Conservation (phyloP, 805 yeast genomes). For the Zygotorulaspora danielsina region DNA sequence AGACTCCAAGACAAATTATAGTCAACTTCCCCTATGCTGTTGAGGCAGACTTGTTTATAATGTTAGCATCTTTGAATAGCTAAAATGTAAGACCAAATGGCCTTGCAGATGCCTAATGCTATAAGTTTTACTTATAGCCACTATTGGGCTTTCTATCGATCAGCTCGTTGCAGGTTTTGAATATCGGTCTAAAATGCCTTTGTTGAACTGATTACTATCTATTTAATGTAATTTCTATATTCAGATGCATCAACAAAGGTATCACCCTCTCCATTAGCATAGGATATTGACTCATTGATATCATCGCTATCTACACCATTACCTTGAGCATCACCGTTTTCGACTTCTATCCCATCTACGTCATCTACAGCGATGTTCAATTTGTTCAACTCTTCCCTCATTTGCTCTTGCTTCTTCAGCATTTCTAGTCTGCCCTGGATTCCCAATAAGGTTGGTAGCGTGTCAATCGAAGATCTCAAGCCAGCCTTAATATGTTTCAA, state of each 20-base stretch:
- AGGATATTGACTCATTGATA: constrained; percentile 34
- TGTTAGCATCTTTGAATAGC: background rate
- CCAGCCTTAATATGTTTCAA: constrained; percentile 56
- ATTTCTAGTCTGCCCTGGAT: constrained; percentile 83
- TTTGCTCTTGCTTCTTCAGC: constrained; percentile 65
- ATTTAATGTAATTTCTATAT: constrained; percentile 13
- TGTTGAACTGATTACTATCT: no score
- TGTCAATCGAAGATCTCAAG: constrained; percentile 50
- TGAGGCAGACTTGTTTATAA: no score
- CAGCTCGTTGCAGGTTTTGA: no score
- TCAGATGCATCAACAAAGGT: constrained; percentile 40
- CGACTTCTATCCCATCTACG: constrained; percentile 33
- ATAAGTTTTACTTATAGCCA: no score
- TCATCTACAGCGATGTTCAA: constrained; percentile 35
- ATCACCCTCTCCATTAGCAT: constrained; percentile 44
- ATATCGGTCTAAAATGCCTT: no score
- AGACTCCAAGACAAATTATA: constrained; percentile 52
- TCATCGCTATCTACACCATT: constrained; percentile 41
- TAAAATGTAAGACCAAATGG: no score
- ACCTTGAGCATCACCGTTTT: constrained; percentile 33
- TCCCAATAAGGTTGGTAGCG: constrained; percentile 66
- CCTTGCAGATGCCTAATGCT: no score
- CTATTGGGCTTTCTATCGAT: no score
- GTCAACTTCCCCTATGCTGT: no score
- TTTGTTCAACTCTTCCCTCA: constrained; percentile 53